Evolutionary conservation across 306 rosid genomes (phyloP).

Genomic region (Datisca glomerata): DNA sequence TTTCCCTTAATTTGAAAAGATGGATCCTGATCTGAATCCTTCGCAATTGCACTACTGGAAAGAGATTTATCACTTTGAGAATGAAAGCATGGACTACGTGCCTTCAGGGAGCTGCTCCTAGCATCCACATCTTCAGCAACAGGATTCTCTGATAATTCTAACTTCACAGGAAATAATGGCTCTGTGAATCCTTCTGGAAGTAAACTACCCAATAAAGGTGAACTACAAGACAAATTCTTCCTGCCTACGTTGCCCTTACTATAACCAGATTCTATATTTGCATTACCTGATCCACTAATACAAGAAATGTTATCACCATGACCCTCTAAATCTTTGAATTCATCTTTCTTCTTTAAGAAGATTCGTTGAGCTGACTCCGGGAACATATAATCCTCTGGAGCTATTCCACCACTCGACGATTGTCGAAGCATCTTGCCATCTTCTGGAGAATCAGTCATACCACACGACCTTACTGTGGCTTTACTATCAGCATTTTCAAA

Average conservation of each 20-base stretch:
- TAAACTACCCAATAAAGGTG: slow-evolving; percentile 39
- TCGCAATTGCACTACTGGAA: slow-evolving; percentile 3
- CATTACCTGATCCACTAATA: slow-evolving; percentile 45
- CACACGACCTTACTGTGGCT: slow-evolving; percentile 21
- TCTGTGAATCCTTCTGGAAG: slow-evolving; percentile 32
- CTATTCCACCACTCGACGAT: slow-evolving; percentile 9
- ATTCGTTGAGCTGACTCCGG: slow-evolving; percentile 10
- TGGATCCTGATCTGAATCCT: slow-evolving; percentile 10
- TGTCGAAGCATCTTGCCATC: slow-evolving; percentile 15
- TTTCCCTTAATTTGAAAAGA: slow-evolving; percentile 17
- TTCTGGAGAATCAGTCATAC: slow-evolving; percentile 12
- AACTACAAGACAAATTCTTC: slow-evolving; percentile 23
- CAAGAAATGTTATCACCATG: slow-evolving; percentile 50
- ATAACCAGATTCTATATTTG: slow-evolving; percentile 19
- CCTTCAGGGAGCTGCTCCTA: slow-evolving; percentile 23
- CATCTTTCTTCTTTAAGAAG: slow-evolving; percentile 18
- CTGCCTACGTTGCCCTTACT: slow-evolving; percentile 26
- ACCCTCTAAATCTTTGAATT: slow-evolving; percentile 36
- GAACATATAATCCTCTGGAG: slow-evolving; percentile 14
- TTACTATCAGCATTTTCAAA: slow-evolving; percentile 67
- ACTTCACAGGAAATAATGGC: slow-evolving; percentile 24
- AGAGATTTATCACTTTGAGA: slow-evolving; percentile 6
- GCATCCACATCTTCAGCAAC: slow-evolving; percentile 24
- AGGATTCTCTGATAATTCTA: slow-evolving; percentile 26
- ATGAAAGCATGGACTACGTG: slow-evolving; percentile 16